phyloP scores from a whole-genome alignment of 2,329 filamentous ascomycete species.

The Fusarium solani-melongenae region DNA sequence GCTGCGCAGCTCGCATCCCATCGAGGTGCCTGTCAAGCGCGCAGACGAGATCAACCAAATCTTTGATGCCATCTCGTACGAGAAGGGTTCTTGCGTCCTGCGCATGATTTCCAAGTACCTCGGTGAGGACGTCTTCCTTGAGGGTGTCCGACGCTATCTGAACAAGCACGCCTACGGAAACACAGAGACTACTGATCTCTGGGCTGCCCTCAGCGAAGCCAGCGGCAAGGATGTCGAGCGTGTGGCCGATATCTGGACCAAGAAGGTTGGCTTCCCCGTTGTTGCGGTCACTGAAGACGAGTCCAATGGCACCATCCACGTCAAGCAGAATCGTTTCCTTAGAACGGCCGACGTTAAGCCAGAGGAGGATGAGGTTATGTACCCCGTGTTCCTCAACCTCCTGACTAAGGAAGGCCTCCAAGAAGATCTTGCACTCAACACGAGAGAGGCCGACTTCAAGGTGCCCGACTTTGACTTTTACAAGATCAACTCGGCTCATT shows the following conservation, averaged over 20 bases:
- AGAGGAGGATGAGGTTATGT: constrained; percentile 89
- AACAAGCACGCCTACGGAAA: constrained; percentile 98
- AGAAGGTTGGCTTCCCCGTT: constrained; percentile 93
- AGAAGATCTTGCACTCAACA: constrained; percentile 71
- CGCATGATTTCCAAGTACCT: constrained; percentile 98
- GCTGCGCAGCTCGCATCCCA: constrained; percentile 92
- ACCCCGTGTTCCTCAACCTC: constrained; percentile 88
- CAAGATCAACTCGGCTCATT: constrained; percentile 97
- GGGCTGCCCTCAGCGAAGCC: constrained; percentile 86
- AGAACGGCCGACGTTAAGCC: constrained; percentile 93
- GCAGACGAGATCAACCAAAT: constrained; percentile 98
- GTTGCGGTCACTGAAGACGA: constrained; percentile 79
- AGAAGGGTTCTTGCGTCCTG: constrained; percentile 94
- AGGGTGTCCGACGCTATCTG: constrained; percentile 89
- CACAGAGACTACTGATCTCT: constrained; percentile 90
- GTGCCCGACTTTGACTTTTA: constrained; percentile 86
- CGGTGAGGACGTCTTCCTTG: constrained; percentile 91
- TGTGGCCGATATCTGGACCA: constrained; percentile 97
- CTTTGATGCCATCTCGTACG: constrained; percentile 97
- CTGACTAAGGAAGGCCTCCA: constrained; percentile 86
- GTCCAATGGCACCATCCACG: constrained; percentile 76
- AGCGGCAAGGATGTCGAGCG: constrained; percentile 91
- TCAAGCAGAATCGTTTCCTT: constrained; percentile 96
- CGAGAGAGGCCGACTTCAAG: constrained; percentile 80
- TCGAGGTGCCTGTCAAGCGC: constrained; percentile 94